Conservation (phyloP, 169 alveolate genomes). For the Cyclospora cayetanensis region DNA sequence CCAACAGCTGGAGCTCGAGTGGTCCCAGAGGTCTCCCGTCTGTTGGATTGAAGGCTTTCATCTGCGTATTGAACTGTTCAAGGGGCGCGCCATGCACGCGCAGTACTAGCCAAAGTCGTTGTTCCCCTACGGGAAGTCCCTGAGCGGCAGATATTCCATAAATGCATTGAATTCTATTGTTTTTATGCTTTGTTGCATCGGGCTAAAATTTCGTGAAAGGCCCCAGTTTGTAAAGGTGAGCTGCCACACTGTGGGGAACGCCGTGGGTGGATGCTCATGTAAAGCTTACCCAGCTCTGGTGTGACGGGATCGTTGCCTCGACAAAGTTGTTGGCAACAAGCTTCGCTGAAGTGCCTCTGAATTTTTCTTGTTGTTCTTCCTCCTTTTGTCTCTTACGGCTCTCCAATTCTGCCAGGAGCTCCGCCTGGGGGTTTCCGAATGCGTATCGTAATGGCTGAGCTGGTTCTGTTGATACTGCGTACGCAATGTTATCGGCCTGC, state of each 20-base stretch:
- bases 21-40: constrained; percentile 60
- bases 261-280: too few species aligned
- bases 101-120: constrained; percentile 63
- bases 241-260: too few species aligned
- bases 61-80: constrained; percentile 59
- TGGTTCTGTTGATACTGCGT: not conserved
- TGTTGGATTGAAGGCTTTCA: constrained; percentile 29
- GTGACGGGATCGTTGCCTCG: constrained; percentile 76
- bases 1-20: constrained; percentile 30
- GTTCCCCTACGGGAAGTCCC: constrained; percentile 73
- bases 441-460: not conserved
- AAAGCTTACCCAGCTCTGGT: constrained; percentile 73
- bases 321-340: constrained; percentile 69
- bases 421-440: constrained; percentile 48
- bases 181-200: not conserved
- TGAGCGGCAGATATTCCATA: not conserved
- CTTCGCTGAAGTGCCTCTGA: constrained; percentile 74
- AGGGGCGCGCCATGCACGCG: constrained; percentile 72
- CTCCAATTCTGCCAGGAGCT: constrained; percentile 55
- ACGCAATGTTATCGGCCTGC: not conserved
- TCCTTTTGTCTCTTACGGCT: constrained; percentile 55
- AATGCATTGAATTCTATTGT: constrained; percentile 10
- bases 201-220: not conserved
- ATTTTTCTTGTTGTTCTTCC: constrained; percentile 43
- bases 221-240: too few species aligned